phyloP scores from a whole-genome alignment of 192 early-diverging fungal species.

The Diversispora eburnea region DNA sequence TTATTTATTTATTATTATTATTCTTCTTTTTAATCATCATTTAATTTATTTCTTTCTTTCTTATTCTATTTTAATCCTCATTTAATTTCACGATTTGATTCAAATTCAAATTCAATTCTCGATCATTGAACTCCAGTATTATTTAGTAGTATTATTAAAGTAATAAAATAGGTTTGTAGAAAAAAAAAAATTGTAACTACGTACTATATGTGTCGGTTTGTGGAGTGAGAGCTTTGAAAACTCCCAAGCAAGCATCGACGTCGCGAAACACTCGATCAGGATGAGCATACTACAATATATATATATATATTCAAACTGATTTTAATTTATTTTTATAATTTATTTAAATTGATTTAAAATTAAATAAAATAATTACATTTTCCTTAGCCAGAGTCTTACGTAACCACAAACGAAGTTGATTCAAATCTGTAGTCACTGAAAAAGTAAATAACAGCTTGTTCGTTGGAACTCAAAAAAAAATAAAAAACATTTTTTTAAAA shows the following conservation, averaged over 20 bases:
- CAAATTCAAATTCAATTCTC: background rate
- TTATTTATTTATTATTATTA: constrained; percentile 1
- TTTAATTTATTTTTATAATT: too few relatives aligned
- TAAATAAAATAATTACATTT: background rate
- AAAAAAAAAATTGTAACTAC: background rate
- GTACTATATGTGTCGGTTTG: constrained; percentile 72
- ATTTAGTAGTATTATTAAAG: background rate
- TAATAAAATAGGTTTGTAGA: background rate
- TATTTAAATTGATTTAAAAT: background rate
- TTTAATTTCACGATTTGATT: background rate
- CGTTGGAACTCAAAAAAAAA: too few relatives aligned
- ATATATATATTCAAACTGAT: background rate
- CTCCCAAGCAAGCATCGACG: constrained; percentile 58
- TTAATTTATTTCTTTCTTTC: background rate
- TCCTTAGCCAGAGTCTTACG: background rate
- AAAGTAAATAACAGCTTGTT: background rate
- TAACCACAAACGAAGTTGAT: background rate
- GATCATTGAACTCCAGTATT: background rate
- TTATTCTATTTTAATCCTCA: background rate
- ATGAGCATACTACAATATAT: constrained; percentile 52
- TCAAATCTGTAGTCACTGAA: background rate
- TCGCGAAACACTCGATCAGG: constrained; percentile 60
- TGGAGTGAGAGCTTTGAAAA: constrained; percentile 50
- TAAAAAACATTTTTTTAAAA: too few relatives aligned
- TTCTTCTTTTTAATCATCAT: too few relatives aligned